These are phyloP conservation scores for Protomyces macrosporus DNA, from an alignment of 1,139 yeast species.

Conservation along the genomic window DNA sequence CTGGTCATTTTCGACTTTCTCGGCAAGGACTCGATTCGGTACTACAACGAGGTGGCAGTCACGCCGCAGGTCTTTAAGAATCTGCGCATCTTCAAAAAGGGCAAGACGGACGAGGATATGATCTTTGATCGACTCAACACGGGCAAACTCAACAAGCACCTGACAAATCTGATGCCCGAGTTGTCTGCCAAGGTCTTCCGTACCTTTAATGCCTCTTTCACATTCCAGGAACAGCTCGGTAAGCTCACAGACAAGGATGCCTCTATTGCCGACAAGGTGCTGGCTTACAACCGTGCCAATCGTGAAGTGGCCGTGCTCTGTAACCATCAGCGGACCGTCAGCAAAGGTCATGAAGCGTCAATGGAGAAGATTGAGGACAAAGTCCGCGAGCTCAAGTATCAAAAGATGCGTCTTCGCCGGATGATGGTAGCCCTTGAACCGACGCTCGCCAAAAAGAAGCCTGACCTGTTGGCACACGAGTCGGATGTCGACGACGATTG, in stretches of 20 bases:
- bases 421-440: conserved; percentile 67
- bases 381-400: conserved; percentile 78
- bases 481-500: conserved; percentile 54
- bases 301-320: conserved; percentile 91
- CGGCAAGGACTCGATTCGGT: conserved; percentile 93
- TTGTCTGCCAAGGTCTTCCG: conserved; percentile 95
- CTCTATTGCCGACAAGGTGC: conserved; percentile 78
- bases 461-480: conserved; percentile 59
- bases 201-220: conserved; percentile 92
- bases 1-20: conserved; percentile 86
- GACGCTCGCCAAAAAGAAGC: conserved; percentile 46
- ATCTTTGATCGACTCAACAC: conserved; percentile 88
- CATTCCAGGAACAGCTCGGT: conserved; percentile 68
- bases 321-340: conserved; percentile 93
- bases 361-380: conserved; percentile 73
- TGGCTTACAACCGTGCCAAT: conserved; percentile 88
- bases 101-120: conserved; percentile 84
- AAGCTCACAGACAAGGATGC: conserved; percentile 79
- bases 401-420: conserved; percentile 64
- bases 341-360: conserved; percentile 73
- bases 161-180: conserved; percentile 87
- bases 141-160: conserved; percentile 70
- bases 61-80: conserved; percentile 86
- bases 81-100: conserved; percentile 74
- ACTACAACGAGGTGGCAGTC: conserved; percentile 86